A percentile compares a stretch with the other conserved stretches of the same genome.
Evolutionary conservation across 768 basidiomycete genomes (phyloP).

Genomic region (Suillus discolor): DNA sequence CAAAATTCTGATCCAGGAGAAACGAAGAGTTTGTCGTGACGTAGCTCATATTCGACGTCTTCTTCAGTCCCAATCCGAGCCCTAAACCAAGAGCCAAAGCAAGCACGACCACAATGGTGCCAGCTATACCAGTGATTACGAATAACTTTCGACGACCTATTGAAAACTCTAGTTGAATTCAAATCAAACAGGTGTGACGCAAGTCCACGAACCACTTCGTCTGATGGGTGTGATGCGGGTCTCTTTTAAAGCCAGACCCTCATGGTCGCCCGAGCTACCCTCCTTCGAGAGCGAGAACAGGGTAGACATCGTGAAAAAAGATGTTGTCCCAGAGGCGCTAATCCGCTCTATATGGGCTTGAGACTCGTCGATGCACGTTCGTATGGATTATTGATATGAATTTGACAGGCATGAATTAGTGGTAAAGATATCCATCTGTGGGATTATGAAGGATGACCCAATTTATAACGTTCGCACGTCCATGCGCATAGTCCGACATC

Average conservation of each 20-base stretch:
- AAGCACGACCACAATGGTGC: constrained; percentile 17
- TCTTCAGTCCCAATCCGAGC: constrained; percentile 29
- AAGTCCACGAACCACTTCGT: constrained; percentile 7
- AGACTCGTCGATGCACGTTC: constrained; percentile 9
- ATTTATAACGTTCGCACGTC: no score
- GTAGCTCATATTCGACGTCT: constrained; percentile 16
- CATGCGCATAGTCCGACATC: no score
- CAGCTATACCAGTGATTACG: constrained; percentile 16
- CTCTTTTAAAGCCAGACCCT: not conserved
- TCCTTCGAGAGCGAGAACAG: constrained; percentile 7
- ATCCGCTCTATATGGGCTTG: not conserved
- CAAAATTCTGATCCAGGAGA: constrained; percentile 31
- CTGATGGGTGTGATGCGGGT: not conserved
- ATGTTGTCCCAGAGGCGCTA: not conserved
- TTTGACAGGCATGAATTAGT: not conserved
- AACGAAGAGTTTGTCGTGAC: constrained; percentile 31
- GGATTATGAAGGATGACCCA: not conserved
- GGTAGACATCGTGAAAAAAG: constrained; percentile 3
- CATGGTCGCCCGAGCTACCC: constrained; percentile 13
- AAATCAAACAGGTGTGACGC: not conserved
- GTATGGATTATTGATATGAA: constrained; percentile 3
- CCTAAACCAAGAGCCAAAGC: constrained; percentile 32
- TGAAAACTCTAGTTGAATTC: not conserved
- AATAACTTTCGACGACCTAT: constrained; percentile 25
- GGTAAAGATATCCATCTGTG: not conserved